These are phyloP conservation scores for Pythium pectinolyticum DNA, from an alignment of 352 stramenopile genomes.

Conservation along the genomic window DNA sequence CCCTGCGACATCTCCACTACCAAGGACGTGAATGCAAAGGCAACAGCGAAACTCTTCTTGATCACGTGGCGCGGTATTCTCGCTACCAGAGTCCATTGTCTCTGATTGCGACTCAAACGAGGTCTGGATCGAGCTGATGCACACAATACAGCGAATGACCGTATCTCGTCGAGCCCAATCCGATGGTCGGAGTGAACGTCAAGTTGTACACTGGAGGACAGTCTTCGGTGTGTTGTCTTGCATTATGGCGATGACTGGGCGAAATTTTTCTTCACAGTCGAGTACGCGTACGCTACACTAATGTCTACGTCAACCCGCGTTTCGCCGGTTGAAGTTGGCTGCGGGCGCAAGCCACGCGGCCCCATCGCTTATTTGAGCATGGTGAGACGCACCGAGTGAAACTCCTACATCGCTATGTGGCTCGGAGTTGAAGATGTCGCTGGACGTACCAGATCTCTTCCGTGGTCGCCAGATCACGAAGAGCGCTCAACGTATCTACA, in stretches of 20 bases:
- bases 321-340: neutral
- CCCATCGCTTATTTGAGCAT: neutral
- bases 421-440: conserved; percentile 14
- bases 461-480: conserved; percentile 7
- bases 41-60: conserved; percentile 26
- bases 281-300: neutral
- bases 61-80: conserved; percentile 21
- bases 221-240: neutral
- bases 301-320: neutral
- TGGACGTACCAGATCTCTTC: conserved; percentile 11
- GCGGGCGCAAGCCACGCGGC: neutral
- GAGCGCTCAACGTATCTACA: neutral
- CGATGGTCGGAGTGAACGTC: neutral
- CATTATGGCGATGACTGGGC: neutral
- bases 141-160: neutral
- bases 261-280: neutral
- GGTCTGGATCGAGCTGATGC: neutral
- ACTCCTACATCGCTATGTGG: conserved; percentile 3
- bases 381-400: no score
- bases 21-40: conserved; percentile 19
- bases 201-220: neutral
- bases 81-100: neutral
- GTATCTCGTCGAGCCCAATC: neutral
- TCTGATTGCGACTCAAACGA: neutral
- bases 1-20: conserved; percentile 25